Evolutionary conservation across 305 asterid genomes (phyloP).

Genomic region (Solanum hybrid): DNA sequence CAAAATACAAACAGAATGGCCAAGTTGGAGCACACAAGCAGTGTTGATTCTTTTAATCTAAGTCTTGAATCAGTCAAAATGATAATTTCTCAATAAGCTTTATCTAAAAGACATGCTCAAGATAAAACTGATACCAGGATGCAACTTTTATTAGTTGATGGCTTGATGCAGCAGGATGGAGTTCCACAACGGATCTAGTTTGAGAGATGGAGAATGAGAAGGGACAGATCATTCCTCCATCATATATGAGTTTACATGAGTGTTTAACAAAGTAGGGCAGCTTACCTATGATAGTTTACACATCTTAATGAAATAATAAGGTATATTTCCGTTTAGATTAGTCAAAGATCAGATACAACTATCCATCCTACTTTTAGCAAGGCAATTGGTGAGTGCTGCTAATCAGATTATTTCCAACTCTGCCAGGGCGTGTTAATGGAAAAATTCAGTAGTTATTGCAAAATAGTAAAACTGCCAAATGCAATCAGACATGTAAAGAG

Average conservation of each 20-base stretch:
- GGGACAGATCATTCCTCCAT: neutral
- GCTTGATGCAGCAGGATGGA: neutral
- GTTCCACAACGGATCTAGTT: neutral
- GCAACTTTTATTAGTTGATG: neutral
- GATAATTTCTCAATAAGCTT: neutral
- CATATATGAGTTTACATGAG: neutral
- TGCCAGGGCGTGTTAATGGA: neutral
- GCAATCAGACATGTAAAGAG: neutral
- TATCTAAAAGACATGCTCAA: neutral
- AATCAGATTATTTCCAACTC: neutral
- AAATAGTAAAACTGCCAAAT: neutral
- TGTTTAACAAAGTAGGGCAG: neutral
- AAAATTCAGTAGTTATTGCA: neutral
- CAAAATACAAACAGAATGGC: neutral
- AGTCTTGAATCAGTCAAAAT: neutral
- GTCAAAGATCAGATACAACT: neutral
- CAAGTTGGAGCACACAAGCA: neutral
- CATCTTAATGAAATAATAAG: neutral
- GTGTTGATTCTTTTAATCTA: neutral
- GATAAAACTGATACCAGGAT: neutral
- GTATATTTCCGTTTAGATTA: neutral
- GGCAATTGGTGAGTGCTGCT: neutral
- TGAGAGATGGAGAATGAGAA: neutral
- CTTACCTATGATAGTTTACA: neutral
- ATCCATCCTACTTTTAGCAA: neutral